These are phyloP conservation scores for Babesia divergens DNA, from an alignment of 169 alveolate species.

Conservation along the genomic window DNA sequence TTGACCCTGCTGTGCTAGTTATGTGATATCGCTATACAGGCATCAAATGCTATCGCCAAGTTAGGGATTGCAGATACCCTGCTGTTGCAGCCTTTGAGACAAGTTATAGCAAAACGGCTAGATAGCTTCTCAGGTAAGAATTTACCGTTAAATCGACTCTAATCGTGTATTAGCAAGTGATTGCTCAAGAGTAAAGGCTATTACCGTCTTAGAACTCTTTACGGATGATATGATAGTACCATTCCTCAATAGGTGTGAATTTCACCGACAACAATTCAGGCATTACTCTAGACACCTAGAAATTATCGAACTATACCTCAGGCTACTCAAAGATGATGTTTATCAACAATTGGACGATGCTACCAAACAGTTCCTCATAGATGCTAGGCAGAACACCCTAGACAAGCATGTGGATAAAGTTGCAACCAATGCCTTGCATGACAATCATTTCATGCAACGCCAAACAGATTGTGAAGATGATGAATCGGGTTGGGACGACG, in stretches of 20 bases:
- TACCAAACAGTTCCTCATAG: slow-evolving; percentile 36
- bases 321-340: slow-evolving; percentile 32
- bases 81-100: slow-evolving; percentile 65
- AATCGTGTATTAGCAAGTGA: slow-evolving; percentile 33
- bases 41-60: slow-evolving; percentile 69
- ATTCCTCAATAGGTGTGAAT: slow-evolving; percentile 65
- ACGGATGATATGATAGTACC: slow-evolving; percentile 67
- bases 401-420: slow-evolving; percentile 9
- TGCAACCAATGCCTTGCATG: neutral
- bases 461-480: no score
- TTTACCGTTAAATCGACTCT: neutral
- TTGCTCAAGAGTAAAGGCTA: slow-evolving; percentile 54
- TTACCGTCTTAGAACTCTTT: slow-evolving; percentile 67
- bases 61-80: slow-evolving; percentile 65
- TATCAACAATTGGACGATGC: slow-evolving; percentile 29
- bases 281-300: slow-evolving; percentile 68
- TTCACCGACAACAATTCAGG: slow-evolving; percentile 60
- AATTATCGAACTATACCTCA: slow-evolving; percentile 61
- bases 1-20: neutral
- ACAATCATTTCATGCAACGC: neutral
- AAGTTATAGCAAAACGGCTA: slow-evolving; percentile 61
- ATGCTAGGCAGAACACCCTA: slow-evolving; percentile 6
- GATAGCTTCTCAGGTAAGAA: slow-evolving; percentile 55
- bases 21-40: slow-evolving; percentile 12
- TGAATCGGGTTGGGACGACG: neutral